Conservation (phyloP, 352 stramenopile species). For the Phytophthora citricola region DNA sequence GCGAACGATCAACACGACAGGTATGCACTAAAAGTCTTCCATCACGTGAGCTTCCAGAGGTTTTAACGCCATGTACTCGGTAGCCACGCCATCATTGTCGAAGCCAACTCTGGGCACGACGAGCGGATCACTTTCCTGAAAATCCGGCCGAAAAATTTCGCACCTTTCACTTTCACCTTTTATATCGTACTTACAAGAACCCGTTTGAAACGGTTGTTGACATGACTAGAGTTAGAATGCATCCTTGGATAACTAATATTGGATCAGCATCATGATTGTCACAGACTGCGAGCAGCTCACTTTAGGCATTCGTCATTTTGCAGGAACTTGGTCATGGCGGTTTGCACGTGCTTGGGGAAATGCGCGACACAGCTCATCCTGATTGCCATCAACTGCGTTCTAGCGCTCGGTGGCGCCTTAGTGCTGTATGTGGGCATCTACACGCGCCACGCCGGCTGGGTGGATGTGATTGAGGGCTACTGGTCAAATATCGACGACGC, state of each 20-base stretch:
- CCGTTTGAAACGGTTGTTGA: background rate
- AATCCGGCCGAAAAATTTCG: slow-evolving; percentile 9
- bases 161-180: background rate
- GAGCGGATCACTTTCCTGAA: slow-evolving; percentile 17
- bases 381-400: slow-evolving; percentile 62
- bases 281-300: slow-evolving; percentile 4
- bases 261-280: slow-evolving; percentile 8
- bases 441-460: slow-evolving; percentile 52
- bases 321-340: slow-evolving; percentile 20
- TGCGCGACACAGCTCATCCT: slow-evolving; percentile 48
- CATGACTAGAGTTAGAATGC: background rate
- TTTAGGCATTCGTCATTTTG: slow-evolving; percentile 33
- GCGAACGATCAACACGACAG: background rate
- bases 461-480: slow-evolving; percentile 61
- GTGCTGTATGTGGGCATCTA: slow-evolving; percentile 59
- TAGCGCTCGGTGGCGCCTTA: slow-evolving; percentile 60
- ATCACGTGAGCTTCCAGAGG: background rate
- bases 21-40: background rate
- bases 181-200: slow-evolving; percentile 12
- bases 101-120: slow-evolving; percentile 5
- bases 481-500: slow-evolving; percentile 54
- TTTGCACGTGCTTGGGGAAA: slow-evolving; percentile 26
- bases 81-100: slow-evolving; percentile 2
- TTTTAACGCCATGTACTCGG: background rate
- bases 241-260: slow-evolving; percentile 6